phyloP scores from a whole-genome alignment of 148 eudicot genomes.

The Cornus controversa region DNA sequence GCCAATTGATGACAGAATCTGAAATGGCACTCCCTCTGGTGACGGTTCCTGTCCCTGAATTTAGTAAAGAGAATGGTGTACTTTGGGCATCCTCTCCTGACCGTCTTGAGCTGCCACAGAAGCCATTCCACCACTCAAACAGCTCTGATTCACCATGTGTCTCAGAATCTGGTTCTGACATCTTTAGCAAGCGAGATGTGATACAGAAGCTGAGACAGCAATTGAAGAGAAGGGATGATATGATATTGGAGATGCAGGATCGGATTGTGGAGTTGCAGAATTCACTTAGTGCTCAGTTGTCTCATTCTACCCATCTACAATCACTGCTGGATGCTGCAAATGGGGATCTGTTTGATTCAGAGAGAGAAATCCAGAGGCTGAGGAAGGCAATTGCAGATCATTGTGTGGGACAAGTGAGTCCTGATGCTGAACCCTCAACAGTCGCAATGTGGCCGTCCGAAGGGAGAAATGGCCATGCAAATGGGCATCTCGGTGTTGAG shows the following conservation, averaged over 20 bases:
- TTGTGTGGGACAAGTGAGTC: slow-evolving; percentile 53
- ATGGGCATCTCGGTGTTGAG: slow-evolving; percentile 59
- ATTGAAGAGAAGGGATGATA: slow-evolving; percentile 87
- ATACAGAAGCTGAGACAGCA: slow-evolving; percentile 94
- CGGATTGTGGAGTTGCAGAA: slow-evolving; percentile 79
- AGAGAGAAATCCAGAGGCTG: slow-evolving; percentile 84
- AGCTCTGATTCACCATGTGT: slow-evolving; percentile 85
- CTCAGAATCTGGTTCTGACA: slow-evolving; percentile 93
- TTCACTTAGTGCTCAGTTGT: slow-evolving; percentile 52
- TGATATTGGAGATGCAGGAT: slow-evolving; percentile 94
- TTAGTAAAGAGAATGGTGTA: slow-evolving; percentile 56
- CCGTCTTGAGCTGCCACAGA: slow-evolving; percentile 77
- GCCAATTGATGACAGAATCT: slow-evolving; percentile 51
- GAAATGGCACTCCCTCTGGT: slow-evolving; percentile 75
- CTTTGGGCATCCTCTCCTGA: slow-evolving; percentile 90
- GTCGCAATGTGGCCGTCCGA: slow-evolving; percentile 40
- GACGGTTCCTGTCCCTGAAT: slow-evolving; percentile 64
- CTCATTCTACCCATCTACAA: slow-evolving; percentile 77
- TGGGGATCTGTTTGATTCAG: slow-evolving; percentile 77
- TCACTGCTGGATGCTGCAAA: slow-evolving; percentile 77
- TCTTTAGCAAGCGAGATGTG: slow-evolving; percentile 90
- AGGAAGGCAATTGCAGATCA: slow-evolving; percentile 93
- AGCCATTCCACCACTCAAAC: slow-evolving; percentile 81
- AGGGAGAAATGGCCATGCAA: slow-evolving; percentile 53
- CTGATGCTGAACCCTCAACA: slow-evolving; percentile 41